Evolutionary conservation across 768 basidiomycete species (phyloP), one percentile per base, ranked within the genome.

Genomic region (Astraeus odoratus): DNA sequence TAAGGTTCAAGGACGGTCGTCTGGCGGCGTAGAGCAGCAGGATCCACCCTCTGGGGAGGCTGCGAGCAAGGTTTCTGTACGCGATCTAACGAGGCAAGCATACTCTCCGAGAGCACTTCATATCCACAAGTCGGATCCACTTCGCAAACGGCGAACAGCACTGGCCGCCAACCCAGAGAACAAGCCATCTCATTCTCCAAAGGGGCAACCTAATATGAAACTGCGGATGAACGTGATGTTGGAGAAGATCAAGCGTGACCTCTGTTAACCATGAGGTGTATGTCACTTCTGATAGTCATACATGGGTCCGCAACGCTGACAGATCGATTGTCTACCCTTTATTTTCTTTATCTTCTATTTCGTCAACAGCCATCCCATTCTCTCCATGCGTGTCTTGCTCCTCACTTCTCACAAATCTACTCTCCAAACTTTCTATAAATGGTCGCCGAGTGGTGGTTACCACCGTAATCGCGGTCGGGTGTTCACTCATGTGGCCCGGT

Each of bases 181-280:
- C 25, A 27, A 44, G 47, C 22, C 15, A 16, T 39, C 37, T 6
- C 23, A 10, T 25, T 15, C 13, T 7, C 1, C 37, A 9, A 53
- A 62, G 23, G 68, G 76, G 4, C 78, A 81, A 54, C 80, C 80
- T n/a, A 72, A 78, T 58, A 93, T 95, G 91, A 86, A 83, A 56
- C 65, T 86, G 39, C 81, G 90, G 40, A 94, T 95, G 89, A 78
- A 80, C 50, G 81, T 77, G 23, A 73, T 95, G 73, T 74, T 95
- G 47, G 87, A 90, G 61, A 83, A 84, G 65, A 92, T 95, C 52
- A 85, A 87, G 61, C 76, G 74, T 39, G 75, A 82, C 55, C 60
- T 66, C 30, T 57, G 66, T 43, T 79, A 60, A 24, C 8, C 19
- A 43, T 24, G n/a, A 48, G 46, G 22, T 9, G 56, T 45, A 23